A percentile compares a stretch with the other conserved stretches of the same genome.
These are phyloP conservation scores for Botrytis porri DNA, from an alignment of 2,329 filamentous ascomycete genomes.

Conservation along the genomic window DNA sequence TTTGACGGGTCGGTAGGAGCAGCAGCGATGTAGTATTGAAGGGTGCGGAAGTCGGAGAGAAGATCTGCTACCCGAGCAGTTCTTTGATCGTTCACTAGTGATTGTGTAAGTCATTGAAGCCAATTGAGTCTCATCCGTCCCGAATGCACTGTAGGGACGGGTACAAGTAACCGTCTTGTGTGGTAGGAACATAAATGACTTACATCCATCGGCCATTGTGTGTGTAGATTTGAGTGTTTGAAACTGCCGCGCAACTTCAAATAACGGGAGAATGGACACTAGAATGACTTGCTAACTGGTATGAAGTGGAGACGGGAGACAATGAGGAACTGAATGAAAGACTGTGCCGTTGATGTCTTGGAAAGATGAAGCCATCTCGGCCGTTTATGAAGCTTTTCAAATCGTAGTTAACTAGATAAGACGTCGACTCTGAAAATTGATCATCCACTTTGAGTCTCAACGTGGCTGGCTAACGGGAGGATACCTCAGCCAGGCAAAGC, in stretches of 20 bases:
- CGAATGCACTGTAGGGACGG: slow-evolving; percentile 12
- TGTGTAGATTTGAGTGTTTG: slow-evolving; percentile 18
- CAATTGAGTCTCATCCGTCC: not conserved
- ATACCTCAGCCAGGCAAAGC: slow-evolving; percentile 28
- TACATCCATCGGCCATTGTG: slow-evolving; percentile 38
- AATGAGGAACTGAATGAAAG: slow-evolving; percentile 23
- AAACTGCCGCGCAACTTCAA: slow-evolving; percentile 14
- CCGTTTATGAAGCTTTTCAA: slow-evolving; percentile 31
- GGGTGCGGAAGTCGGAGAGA: slow-evolving; percentile 57
- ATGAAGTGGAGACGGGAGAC: slow-evolving; percentile 12
- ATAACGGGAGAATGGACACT: slow-evolving; percentile 14
- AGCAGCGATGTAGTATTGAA: slow-evolving; percentile 61
- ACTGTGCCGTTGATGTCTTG: slow-evolving; percentile 24
- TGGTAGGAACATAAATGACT: slow-evolving; percentile 26
- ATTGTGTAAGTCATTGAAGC: not conserved
- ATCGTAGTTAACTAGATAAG: slow-evolving; percentile 17
- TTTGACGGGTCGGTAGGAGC: slow-evolving; percentile 53
- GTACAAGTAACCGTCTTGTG: slow-evolving; percentile 9
- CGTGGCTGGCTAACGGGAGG: slow-evolving; percentile 33
- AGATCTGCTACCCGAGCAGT: slow-evolving; percentile 59
- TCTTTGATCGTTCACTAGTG: slow-evolving; percentile 58
- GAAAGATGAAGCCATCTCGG: slow-evolving; percentile 25
- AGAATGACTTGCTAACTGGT: slow-evolving; percentile 3
- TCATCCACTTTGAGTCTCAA: slow-evolving; percentile 19
- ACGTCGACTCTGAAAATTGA: slow-evolving; percentile 17